These are phyloP conservation scores for Pseudogymnoascus sp. DNA, from an alignment of 2,329 filamentous ascomycete genomes.

Conservation along the genomic window DNA sequence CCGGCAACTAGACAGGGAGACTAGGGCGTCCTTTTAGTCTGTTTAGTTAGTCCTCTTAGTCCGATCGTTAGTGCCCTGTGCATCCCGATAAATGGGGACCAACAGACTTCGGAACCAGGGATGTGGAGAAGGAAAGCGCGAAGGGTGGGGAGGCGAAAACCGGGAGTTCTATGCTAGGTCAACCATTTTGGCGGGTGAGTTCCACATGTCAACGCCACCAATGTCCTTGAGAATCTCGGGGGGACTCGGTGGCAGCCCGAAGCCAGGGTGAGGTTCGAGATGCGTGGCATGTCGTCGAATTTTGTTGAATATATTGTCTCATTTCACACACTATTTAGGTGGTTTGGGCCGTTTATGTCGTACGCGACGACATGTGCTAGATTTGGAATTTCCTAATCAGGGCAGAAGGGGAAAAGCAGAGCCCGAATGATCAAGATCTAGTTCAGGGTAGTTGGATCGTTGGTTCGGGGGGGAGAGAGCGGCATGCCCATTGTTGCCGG, in stretches of 20 bases:
- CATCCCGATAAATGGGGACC: background rate
- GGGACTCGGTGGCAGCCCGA: background rate
- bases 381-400: background rate
- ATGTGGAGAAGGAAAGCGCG: background rate
- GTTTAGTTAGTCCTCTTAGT: background rate
- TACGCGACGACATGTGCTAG: background rate
- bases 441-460: background rate
- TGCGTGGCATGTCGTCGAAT: background rate
- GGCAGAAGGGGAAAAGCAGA: background rate
- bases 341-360: background rate
- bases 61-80: background rate
- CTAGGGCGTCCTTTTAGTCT: background rate
- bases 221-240: background rate
- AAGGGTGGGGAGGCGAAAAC: background rate
- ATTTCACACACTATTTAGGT: background rate
- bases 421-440: background rate
- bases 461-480: background rate
- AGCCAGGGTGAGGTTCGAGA: background rate
- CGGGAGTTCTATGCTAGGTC: background rate
- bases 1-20: background rate
- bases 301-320: constrained; percentile 1
- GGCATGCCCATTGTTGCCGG: background rate
- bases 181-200: background rate
- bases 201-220: background rate
- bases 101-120: background rate